Percentiles rank a stretch among this genome's conserved stretches.
phyloP scores from a whole-genome alignment of 2,329 filamentous ascomycete genomes.

The Colletotrichum sidae region DNA sequence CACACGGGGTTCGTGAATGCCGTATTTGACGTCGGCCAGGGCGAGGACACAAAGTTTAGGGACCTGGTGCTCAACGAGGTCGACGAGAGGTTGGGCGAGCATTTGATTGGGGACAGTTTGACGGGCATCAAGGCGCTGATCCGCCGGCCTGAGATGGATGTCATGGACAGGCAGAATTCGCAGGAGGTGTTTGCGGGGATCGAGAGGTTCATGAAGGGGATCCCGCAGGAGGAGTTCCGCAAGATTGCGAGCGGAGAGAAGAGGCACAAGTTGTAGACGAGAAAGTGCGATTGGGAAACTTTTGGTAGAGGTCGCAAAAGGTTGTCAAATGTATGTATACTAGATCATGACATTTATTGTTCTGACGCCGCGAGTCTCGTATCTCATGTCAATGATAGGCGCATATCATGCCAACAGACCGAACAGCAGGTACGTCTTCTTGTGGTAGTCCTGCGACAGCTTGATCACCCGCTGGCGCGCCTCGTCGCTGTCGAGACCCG shows the following conservation, averaged over 20 bases:
- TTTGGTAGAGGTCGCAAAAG: too few relatives aligned
- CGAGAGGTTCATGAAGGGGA: constrained; percentile 80
- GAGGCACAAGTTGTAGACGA: constrained; percentile 84
- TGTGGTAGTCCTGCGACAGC: constrained; percentile 82
- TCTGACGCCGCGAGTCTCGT: neutral
- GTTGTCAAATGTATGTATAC: neutral
- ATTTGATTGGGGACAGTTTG: constrained; percentile 84
- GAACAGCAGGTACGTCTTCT: constrained; percentile 84
- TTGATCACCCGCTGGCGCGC: constrained; percentile 68
- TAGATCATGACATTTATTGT: constrained; percentile 2
- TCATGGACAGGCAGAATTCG: constrained; percentile 81
- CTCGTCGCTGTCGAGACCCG: constrained; percentile 60
- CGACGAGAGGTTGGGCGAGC: constrained; percentile 80
- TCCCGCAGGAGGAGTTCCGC: constrained; percentile 89
- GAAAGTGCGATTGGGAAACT: neutral
- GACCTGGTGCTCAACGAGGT: constrained; percentile 81
- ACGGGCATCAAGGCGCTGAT: constrained; percentile 88
- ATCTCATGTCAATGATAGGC: constrained; percentile 9
- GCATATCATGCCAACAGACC: constrained; percentile 70
- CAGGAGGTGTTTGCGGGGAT: constrained; percentile 88
- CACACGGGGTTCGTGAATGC: constrained; percentile 87
- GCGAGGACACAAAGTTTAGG: constrained; percentile 77
- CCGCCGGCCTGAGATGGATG: constrained; percentile 76
- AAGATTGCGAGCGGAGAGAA: constrained; percentile 90
- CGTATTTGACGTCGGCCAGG: constrained; percentile 70